Evolutionary conservation across 2,329 filamentous ascomycete genomes (phyloP).

Genomic region (Paracoccidioides brasiliensis): DNA sequence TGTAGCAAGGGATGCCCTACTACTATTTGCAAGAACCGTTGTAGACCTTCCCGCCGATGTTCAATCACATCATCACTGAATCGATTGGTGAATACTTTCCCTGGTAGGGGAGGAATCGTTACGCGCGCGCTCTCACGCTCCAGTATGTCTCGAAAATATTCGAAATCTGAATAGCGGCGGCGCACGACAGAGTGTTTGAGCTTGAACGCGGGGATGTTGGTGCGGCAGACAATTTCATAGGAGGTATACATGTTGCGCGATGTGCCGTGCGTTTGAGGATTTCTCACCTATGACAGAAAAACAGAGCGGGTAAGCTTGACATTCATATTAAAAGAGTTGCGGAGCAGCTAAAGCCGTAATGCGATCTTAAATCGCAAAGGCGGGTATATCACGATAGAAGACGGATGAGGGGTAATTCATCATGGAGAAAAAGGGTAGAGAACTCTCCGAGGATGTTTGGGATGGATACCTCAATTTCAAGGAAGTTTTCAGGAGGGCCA

Average conservation of each 20-base stretch:
- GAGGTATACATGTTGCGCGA: constrained; percentile 96
- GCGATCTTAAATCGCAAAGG: neutral
- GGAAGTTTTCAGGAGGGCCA: constrained; percentile 93
- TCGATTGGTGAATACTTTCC: constrained; percentile 95
- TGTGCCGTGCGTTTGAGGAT: constrained; percentile 86
- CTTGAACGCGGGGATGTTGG: constrained; percentile 98
- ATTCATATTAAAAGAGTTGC: neutral
- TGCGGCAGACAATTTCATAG: constrained; percentile 94
- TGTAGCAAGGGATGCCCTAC: constrained; percentile 92
- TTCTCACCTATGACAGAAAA: constrained; percentile 55
- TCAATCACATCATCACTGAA: constrained; percentile 99
- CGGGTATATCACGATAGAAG: neutral
- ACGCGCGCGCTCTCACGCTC: constrained; percentile 90
- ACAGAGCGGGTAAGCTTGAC: constrained; percentile 6
- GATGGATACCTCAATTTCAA: constrained; percentile 68
- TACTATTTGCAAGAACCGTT: constrained; percentile 94
- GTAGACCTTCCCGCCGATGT: constrained; percentile 75
- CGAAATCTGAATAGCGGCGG: constrained; percentile 92
- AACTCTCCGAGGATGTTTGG: neutral
- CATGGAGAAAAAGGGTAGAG: neutral
- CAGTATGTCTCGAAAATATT: constrained; percentile 96
- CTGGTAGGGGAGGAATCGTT: constrained; percentile 87
- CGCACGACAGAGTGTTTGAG: constrained; percentile 77
- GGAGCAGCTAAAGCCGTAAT: neutral
- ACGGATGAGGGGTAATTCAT: neutral